Evolutionary conservation across 306 rosid species (phyloP), one percentile per base, ranked within the genome.

Genomic region (Astragalus glycyphyllos): DNA sequence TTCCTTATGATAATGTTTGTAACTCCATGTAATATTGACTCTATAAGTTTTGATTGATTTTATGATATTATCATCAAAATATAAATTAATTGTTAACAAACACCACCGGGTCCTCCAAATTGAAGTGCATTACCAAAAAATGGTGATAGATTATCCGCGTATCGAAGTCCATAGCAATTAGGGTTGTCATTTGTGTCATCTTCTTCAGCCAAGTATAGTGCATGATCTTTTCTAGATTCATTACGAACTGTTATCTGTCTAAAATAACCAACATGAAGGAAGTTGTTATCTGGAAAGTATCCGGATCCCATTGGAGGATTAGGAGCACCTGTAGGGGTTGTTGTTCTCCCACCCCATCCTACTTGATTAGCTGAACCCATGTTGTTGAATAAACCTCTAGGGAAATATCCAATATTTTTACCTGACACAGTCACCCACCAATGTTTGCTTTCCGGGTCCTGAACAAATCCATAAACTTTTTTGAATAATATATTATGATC

Each of bases 291-390:
- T 0, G 49, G 57, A 12, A 58, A 8, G 4, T 2, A 3, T 23
- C 75, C 80, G 0, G 74, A 35, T 2, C 80, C 74, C 74, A 67
- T 67, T 47, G 4, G 35, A 47, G 80, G 69, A 47, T 35, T 47
- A 0, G 8, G 20, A 14, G 0, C 3, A 11, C 48, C 45, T 1
- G 1, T 0, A 44, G 26, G 2, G 32, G 68, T 26, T 0, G 0
- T 0, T 75, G 63, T 67, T 14, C 5, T 20, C 0, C 74, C 80
- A 20, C 80, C 80, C 61, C 61, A 67, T 9, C 80, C 80, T 3
- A 67, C 62, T 9, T 5, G 0, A 17, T 35, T 2, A 0, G 62
- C 40, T 6, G 12, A 0, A 5, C 0, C 0, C 47, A 76, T 0
- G 15, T 68, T 40, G 0, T 69, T 4, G 38, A 76, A 67, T 10